phyloP scores from a whole-genome alignment of 192 early-diverging fungal genomes.

The Backusella parvicylindrica region DNA sequence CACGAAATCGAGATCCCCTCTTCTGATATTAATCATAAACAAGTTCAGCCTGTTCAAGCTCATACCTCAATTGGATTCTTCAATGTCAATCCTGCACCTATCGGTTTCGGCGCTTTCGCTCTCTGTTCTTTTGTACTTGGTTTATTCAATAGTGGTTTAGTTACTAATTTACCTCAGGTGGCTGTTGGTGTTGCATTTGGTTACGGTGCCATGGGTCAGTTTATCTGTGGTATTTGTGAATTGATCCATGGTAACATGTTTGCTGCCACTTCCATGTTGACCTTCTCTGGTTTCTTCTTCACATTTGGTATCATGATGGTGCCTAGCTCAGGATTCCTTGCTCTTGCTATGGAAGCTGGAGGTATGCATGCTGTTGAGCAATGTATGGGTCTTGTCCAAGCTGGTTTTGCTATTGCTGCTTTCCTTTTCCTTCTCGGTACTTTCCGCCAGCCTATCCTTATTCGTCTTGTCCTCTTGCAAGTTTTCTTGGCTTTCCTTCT shows the following conservation, averaged over 20 bases:
- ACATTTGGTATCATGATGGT: conserved; percentile 27
- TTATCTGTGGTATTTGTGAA: conserved; percentile 19
- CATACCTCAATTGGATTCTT: background rate
- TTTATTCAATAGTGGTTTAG: conserved; percentile 15
- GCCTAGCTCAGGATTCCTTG: conserved; percentile 17
- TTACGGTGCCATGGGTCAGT: conserved; percentile 18
- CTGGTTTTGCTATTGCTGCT: conserved; percentile 17
- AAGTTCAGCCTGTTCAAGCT: background rate
- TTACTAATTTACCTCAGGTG: conserved; percentile 9
- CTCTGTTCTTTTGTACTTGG: conserved; percentile 22
- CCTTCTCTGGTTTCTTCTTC: conserved; percentile 26
- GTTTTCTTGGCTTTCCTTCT: conserved; percentile 24
- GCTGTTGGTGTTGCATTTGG: conserved; percentile 25
- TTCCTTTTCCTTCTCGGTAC: conserved; percentile 26
- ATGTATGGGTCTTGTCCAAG: conserved; percentile 8
- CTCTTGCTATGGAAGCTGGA: background rate
- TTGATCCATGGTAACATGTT: conserved; percentile 19
- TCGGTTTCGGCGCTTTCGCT: conserved; percentile 27
- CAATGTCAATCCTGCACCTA: conserved; percentile 4
- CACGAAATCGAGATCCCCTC: background rate
- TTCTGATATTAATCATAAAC: background rate
- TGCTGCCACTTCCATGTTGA: conserved; percentile 23
- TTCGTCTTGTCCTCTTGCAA: conserved; percentile 15
- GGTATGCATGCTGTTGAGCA: conserved; percentile 1
- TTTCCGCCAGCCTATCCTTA: conserved; percentile 15